phyloP scores from a whole-genome alignment of 768 basidiomycete species.

The Boletus sensibilis region DNA sequence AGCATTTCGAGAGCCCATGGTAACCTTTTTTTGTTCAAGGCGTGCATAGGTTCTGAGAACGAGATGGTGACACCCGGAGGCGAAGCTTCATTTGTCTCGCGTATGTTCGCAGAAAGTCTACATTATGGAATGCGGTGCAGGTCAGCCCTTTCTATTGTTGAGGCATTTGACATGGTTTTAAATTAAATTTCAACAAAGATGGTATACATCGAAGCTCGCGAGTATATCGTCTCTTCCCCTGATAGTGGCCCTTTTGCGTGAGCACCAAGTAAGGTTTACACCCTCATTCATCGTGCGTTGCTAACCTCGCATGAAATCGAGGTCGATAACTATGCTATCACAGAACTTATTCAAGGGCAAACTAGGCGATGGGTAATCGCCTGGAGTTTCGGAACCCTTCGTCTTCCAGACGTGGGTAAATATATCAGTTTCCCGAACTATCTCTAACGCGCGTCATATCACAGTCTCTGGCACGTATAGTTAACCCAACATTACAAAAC shows the following conservation, averaged over 20 bases:
- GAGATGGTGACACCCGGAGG: constrained; percentile 93
- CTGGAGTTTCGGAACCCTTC: constrained; percentile 70
- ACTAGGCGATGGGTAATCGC: constrained; percentile 91
- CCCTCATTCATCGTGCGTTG: neutral
- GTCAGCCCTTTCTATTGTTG: constrained; percentile 35
- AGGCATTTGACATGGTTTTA: neutral
- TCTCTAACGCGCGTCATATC: constrained; percentile 32
- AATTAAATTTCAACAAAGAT: constrained; percentile 37
- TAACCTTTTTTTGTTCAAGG: constrained; percentile 40
- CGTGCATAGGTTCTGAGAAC: constrained; percentile 79
- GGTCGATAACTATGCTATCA: constrained; percentile 86
- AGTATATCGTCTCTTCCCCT: constrained; percentile 72
- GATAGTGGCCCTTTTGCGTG: constrained; percentile 56
- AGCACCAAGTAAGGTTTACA: constrained; percentile 38
- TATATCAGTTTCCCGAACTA: neutral
- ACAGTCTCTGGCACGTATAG: constrained; percentile 38
- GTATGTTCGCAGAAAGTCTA: constrained; percentile 77
- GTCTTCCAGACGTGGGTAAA: constrained; percentile 74
- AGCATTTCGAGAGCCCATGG: neutral
- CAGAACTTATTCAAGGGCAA: constrained; percentile 80
- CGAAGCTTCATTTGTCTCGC: constrained; percentile 71
- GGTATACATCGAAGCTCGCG: constrained; percentile 94
- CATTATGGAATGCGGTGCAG: constrained; percentile 49
- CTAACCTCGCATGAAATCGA: constrained; percentile 29
- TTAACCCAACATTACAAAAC: constrained; percentile 44